A percentile compares a stretch with the other conserved stretches of the same genome.
Evolutionary conservation across 73 alveolate genomes (phyloP).

Genomic region (Stentor roeselii): DNA sequence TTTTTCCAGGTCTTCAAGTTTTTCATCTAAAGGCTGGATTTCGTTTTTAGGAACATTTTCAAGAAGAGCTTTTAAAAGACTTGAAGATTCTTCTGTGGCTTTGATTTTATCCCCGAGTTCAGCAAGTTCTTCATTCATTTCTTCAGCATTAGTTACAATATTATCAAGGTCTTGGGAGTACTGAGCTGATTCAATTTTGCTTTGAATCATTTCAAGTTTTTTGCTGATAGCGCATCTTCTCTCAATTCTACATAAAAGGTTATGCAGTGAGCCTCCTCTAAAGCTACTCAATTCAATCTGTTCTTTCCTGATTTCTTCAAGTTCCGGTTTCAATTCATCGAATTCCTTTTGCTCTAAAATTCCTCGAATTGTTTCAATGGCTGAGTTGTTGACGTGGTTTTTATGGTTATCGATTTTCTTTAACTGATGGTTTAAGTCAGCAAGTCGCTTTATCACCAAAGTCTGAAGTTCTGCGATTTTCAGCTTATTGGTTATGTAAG

Average conservation of each 20-base stretch:
- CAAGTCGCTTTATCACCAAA: neutral
- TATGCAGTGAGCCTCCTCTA: neutral
- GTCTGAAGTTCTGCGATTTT: neutral
- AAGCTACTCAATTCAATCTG: neutral
- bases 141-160: neutral
- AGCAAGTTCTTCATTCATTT: neutral
- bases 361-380: neutral
- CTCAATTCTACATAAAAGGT: neutral
- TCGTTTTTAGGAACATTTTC: neutral
- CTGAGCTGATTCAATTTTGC: neutral
- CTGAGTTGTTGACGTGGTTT: neutral
- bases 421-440: too few relatives aligned
- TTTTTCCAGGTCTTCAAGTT: neutral
- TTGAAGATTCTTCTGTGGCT: neutral
- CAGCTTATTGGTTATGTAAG: neutral
- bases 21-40: neutral
- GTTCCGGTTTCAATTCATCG: neutral
- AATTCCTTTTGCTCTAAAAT: neutral
- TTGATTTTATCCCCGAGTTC: neutral
- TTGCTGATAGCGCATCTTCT: neutral
- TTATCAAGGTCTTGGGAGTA: neutral
- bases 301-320: neutral
- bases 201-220: neutral
- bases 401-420: too few relatives aligned
- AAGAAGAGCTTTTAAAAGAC: neutral